These are phyloP conservation scores for Penicillium verrucosum DNA, from an alignment of 2,329 filamentous ascomycete species.

Conservation along the genomic window DNA sequence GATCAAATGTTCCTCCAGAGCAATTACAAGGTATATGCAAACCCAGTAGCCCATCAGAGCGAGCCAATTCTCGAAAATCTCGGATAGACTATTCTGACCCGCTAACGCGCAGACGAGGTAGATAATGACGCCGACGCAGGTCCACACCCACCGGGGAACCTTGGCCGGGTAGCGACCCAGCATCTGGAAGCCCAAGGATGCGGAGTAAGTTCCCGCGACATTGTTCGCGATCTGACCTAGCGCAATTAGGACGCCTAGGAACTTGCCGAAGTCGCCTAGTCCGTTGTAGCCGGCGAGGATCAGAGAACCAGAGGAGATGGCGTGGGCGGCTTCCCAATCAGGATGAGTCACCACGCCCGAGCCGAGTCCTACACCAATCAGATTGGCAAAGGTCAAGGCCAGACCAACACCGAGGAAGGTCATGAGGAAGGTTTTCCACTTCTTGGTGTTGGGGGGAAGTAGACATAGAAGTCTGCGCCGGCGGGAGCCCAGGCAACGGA, in stretches of 20 bases:
- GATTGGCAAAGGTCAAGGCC: neutral
- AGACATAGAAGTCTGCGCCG: neutral
- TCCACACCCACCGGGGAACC: neutral
- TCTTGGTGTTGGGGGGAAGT: neutral
- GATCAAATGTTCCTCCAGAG: neutral
- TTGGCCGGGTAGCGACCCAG: neutral
- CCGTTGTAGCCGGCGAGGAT: neutral
- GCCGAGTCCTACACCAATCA: neutral
- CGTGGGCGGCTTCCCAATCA: neutral
- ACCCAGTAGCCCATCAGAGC: neutral
- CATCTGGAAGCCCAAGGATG: neutral
- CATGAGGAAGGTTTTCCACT: neutral
- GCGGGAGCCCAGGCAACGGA: neutral
- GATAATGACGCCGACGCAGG: neutral
- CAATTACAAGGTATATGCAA: neutral
- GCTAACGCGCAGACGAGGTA: neutral
- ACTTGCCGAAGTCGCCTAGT: neutral
- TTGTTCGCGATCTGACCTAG: neutral
- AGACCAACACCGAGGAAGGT: neutral
- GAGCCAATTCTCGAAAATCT: neutral
- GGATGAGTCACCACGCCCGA: neutral
- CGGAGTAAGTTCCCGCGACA: neutral
- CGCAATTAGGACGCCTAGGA: neutral
- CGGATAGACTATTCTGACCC: neutral
- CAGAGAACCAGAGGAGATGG: neutral